These are phyloP conservation scores for Vanrija sp. DNA, from an alignment of 1,284 basidiomycete genomes.

Conservation along the genomic window DNA sequence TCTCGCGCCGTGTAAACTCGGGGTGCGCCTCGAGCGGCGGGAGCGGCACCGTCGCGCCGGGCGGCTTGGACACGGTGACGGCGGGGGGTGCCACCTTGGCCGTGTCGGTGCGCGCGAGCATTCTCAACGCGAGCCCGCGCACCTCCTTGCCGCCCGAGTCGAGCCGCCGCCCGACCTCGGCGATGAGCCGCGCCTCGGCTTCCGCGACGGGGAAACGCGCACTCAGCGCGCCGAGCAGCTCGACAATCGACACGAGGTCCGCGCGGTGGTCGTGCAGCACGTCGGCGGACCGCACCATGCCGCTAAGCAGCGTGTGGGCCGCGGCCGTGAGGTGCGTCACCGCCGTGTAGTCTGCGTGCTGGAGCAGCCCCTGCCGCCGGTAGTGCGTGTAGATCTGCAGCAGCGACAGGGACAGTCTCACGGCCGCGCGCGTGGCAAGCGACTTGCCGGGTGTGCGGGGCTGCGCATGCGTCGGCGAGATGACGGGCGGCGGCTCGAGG, in stretches of 20 bases:
- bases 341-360: constrained; percentile 9
- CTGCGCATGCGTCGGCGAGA: too few species aligned
- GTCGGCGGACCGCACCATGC: constrained; percentile 6
- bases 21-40: too few species aligned
- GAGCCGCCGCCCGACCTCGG: too few species aligned
- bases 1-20: too few species aligned
- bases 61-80: too few species aligned
- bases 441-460: too few species aligned
- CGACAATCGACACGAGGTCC: constrained; percentile 9
- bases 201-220: constrained; percentile 5
- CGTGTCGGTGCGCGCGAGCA: too few species aligned
- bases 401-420: constrained; percentile 5
- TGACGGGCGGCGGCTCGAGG: too few species aligned
- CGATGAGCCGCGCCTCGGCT: constrained; percentile 2
- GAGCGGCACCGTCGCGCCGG: too few species aligned
- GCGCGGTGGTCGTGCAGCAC: constrained; percentile 8
- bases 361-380: constrained; percentile 6
- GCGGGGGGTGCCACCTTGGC: too few species aligned
- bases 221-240: constrained; percentile 6
- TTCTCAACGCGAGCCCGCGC: too few species aligned
- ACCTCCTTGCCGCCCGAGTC: too few species aligned
- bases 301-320: constrained; percentile 12
- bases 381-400: constrained; percentile 4
- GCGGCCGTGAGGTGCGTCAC: constrained; percentile 14
- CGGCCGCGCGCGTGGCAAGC: constrained; percentile 3